phyloP scores from a whole-genome alignment of 2,329 filamentous ascomycete genomes.

The Aspergillus phoenicis region DNA sequence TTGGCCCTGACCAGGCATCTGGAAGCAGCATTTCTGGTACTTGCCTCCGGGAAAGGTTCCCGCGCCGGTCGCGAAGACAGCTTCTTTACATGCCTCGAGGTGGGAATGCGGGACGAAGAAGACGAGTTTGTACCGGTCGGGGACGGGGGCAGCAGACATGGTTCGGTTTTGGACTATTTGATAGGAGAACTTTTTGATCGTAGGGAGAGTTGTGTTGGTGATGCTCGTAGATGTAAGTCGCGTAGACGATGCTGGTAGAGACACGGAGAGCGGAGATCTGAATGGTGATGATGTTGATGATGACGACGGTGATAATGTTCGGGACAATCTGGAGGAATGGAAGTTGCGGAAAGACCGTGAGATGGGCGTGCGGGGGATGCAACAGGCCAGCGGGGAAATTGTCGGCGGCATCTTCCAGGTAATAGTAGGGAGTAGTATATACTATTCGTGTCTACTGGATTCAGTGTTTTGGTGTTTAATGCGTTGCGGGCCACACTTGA shows the following conservation, averaged over 20 bases:
- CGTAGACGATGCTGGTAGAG: background rate
- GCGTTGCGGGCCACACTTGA: background rate
- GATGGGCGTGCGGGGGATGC: background rate
- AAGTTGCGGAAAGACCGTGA: background rate
- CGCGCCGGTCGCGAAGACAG: slow-evolving; percentile 46
- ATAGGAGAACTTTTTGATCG: background rate
- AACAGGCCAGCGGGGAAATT: background rate
- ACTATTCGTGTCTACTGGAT: background rate
- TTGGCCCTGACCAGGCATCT: slow-evolving; percentile 44
- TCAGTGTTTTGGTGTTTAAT: background rate
- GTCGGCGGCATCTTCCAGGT: background rate
- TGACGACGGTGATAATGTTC: background rate
- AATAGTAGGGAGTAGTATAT: background rate
- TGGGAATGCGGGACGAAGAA: slow-evolving; percentile 47
- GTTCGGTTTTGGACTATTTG: slow-evolving; percentile 5
- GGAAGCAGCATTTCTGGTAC: slow-evolving; percentile 46
- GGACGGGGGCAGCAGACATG: slow-evolving; percentile 28
- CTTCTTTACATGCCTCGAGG: slow-evolving; percentile 44
- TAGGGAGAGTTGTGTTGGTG: background rate
- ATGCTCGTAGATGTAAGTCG: background rate
- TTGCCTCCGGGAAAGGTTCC: slow-evolving; percentile 45
- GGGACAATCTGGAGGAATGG: background rate
- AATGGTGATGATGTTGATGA: background rate
- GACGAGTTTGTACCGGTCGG: slow-evolving; percentile 46
- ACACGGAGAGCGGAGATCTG: background rate